Base-by-base conservation (phyloP, 164 flowering plant genomes). In the Cinnamomum micranthum region DNA sequence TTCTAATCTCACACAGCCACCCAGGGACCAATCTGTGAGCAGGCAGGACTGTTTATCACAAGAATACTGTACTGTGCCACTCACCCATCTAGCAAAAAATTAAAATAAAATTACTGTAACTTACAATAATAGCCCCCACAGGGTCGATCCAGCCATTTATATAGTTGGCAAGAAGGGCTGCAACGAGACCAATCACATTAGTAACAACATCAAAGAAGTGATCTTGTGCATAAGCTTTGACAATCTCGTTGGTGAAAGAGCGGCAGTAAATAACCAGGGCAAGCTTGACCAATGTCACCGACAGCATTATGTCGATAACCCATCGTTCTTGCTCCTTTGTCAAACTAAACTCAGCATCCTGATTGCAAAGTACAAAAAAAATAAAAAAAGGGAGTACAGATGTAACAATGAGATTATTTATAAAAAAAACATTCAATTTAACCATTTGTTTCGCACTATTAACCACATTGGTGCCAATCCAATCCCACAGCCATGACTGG, bases 121-220 rank as follows among this genome's bases (percentile, higher is more conserved):
- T 87, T 81, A 93, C 98, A 82, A 93, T 86, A 47, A 93, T 92
- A 76, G 98, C 98, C 70, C 98, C 98, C 74, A 88, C 89, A 69
- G 98, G 98, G 68, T 93, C 97, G 82, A 93, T 86, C 97, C 97
- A 93, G 33, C 74, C 87, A 69, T 77, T 85, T 35, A 90, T 51
- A 71, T 87, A 89, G 72, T 88, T 90, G 50, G 98, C 98, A 28
- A 93, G 95, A 62, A 90, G 86, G 22, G 83, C 95, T 65, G 98
- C 95, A 71, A 89, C 50, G 23, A 93, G 95, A 33, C 98, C 97
- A 83, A 92, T 92, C 62, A 85, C 66, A 73, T 93, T 93, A 75
- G 98, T 93, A 77, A 93, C 82, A 55, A 93, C 98, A 78, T 93
- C 97, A 83, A 93, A 93, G 77, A 92, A 93, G 83, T 93, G 98